Base-by-base conservation (phyloP, 2,329 filamentous ascomycete species). In the Coniochaeta pulveracea region DNA sequence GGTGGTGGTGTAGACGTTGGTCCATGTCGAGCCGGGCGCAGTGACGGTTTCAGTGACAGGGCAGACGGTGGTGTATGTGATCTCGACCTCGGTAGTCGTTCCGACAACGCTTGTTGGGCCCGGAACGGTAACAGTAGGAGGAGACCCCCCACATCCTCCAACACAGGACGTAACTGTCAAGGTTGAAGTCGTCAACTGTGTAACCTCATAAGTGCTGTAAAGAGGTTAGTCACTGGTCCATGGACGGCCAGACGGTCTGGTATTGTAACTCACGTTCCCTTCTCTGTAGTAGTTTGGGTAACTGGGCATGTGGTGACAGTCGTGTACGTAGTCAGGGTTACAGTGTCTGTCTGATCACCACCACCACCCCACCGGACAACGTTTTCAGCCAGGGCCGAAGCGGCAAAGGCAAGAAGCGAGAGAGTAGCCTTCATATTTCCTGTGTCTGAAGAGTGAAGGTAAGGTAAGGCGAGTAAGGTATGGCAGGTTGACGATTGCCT, bases 231-330 rank as follows among this genome's bases (percentile, higher is more conserved):
- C n/a, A n/a, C n/a, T n/a, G n/a, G n/a, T n/a, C n/a, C n/a, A n/a
- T n/a, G n/a, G n/a, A n/a, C n/a, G n/a, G n/a, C n/a, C n/a, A n/a
- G n/a, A n/a, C n/a, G n/a, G n/a, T n/a, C n/a, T n/a, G n/a, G n/a
- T n/a, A n/a, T n/a, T n/a, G n/a, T n/a, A n/a, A 54, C 58, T 58
- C 47, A 62, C 58, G 52, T 53, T 49, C 58, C 60, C 23, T 48
- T 43, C 10, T 47, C 40, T 11, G 58, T 61, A 36, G 56, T 45
- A 10, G 63, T 66, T 21, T 54, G 50, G 8, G 61, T 64, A 38
- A 62, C 51, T 9, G 64, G 63, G 46, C 64, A 68, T 32, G 61
- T 51, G 4, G 61, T 64, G 10, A 58, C 54, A 15, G 57, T 63
- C 30, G 54, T 57, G 37, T 62, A 63, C 34, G 51, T 61, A 14